Base-by-base conservation (phyloP, 2,329 filamentous ascomycete genomes). In the Fonsecaea erecta region DNA sequence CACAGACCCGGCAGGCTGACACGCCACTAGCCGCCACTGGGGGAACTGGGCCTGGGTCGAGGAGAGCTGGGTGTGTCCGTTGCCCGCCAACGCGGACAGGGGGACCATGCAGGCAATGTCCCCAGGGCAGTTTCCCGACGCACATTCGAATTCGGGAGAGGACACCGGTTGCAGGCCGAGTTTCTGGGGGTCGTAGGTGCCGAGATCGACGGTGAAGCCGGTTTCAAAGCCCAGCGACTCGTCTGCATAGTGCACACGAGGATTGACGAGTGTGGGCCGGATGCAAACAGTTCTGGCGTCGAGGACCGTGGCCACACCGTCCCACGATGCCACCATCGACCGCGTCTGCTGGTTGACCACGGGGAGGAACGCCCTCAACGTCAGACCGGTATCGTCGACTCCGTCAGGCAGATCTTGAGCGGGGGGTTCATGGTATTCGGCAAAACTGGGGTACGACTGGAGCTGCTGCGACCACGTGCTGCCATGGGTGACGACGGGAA, bases 181-280 rank as follows among this genome's bases (percentile, higher is more conserved):
- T 7, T 16, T 14, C 6, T 14, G 18, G 12, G 18, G 21, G 28
- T 58, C 35, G 34, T 21, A 24, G 16, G 3, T 30, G 28, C 28
- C 28, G 28, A 43, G 35, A n/a, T 43, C 35, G 37, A 58, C 12
- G 18, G 24, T 26, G 26, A 58, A 43, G 7, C 18, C 35, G 9
- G 26, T 32, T 21, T 14, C 34, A 21, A 58, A 9, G 55, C 34
- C 55, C 26, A 58, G 8, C 12, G 55, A 24, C 24, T 58, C 55
- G 34, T 58, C 55, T 58, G 55, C 55, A 28, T 58, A 58, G 35
- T 58, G 55, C 12, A 58, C 37, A 14, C 55, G 55, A 48, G 55
- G 55, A 11, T 58, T 18, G 6, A 46, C 9, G 12, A 58, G 37
- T 32, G 16, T 26, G 26, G 55, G 55, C 28, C 55, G 6, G 16